phyloP scores from a whole-genome alignment of 176 grass and related monocot species.

The Pontederia paniculata region DNA sequence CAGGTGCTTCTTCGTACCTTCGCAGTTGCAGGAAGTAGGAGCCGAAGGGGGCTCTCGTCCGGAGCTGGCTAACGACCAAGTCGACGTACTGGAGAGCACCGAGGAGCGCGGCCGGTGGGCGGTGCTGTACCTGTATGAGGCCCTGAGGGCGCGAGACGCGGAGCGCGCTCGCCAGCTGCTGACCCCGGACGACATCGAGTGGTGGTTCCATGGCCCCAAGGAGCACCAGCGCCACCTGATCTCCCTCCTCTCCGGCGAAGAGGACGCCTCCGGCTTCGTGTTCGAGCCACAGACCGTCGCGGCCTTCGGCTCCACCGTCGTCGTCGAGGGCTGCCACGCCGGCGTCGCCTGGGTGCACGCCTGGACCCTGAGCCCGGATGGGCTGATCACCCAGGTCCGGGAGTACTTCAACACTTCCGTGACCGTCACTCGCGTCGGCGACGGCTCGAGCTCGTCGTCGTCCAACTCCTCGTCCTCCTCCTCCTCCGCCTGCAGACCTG shows the following conservation, averaged over 20 bases:
- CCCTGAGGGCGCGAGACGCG: not conserved
- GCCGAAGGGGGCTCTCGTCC: too few relatives aligned
- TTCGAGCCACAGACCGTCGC: not conserved
- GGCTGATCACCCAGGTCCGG: slow-evolving; percentile 3
- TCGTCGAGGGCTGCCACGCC: not conserved
- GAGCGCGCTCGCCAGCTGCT: not conserved
- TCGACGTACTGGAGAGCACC: not conserved
- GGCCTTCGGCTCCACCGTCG: slow-evolving; percentile 1
- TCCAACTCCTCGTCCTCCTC: not conserved
- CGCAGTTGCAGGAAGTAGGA: too few relatives aligned
- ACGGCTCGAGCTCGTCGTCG: not conserved
- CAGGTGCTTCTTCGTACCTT: too few relatives aligned
- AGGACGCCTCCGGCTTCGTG: not conserved
- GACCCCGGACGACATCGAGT: slow-evolving; percentile 3
- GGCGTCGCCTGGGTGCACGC: not conserved
- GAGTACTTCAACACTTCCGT: slow-evolving; percentile 9
- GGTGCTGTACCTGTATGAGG: slow-evolving; percentile 8
- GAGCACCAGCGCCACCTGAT: too few relatives aligned
- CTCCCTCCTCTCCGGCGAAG: not conserved
- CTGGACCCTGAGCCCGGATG: not conserved
- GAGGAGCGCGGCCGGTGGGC: too few relatives aligned
- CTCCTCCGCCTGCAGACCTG: not conserved
- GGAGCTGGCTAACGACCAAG: slow-evolving; percentile 4
- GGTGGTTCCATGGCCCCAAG: slow-evolving; percentile 10
- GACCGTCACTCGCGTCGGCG: slow-evolving; percentile 1